Conservation (phyloP, 208 protist genomes). For the Leishmania major region DNA sequence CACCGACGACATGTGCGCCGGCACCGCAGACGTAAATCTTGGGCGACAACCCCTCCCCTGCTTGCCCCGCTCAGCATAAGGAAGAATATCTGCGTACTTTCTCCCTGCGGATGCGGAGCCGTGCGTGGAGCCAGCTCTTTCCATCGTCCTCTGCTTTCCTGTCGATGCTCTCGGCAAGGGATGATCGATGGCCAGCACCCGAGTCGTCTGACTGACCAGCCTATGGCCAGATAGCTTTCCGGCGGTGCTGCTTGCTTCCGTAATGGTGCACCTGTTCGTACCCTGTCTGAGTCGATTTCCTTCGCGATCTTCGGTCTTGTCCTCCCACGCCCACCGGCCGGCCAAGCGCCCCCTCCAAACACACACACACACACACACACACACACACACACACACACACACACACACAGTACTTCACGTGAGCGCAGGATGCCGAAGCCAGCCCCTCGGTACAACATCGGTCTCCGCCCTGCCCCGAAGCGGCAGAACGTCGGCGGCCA, state of each 20-base stretch:
- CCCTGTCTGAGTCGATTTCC: neutral
- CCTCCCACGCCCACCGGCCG: neutral
- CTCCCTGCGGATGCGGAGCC: neutral
- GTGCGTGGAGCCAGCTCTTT: neutral
- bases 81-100: neutral
- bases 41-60: neutral
- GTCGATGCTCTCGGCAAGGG: neutral
- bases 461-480: constrained; percentile 46
- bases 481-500: constrained; percentile 82
- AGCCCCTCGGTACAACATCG: constrained; percentile 38
- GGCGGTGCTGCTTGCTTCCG: neutral
- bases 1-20: neutral
- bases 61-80: neutral
- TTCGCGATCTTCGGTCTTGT: neutral
- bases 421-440: constrained; percentile 28
- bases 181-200: neutral
- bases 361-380: neutral
- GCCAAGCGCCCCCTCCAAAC: neutral
- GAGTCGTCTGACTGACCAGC: neutral
- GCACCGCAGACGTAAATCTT: neutral
- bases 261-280: neutral
- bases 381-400: neutral
- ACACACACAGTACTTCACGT: neutral
- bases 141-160: neutral
- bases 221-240: neutral